A percentile compares a stretch with the other conserved stretches of the same genome.
phyloP scores from a whole-genome alignment of 805 yeast genomes.

The Starmerella potacharoeniae region DNA sequence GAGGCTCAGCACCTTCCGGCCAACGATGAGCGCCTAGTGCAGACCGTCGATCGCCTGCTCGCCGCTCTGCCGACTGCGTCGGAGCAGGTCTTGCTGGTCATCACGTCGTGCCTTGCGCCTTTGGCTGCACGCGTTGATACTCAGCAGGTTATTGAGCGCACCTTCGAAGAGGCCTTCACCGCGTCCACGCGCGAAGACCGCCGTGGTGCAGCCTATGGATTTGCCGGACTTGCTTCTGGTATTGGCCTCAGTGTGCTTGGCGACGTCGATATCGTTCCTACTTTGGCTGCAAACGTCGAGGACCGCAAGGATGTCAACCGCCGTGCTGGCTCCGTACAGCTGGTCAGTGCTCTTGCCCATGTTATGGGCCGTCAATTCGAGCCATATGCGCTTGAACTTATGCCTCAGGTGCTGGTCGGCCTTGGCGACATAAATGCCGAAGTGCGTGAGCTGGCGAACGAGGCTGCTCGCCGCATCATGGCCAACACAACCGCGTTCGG shows the following conservation, averaged over 20 bases:
- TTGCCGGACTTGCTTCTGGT: conserved; percentile 88
- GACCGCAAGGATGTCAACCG: conserved; percentile 62
- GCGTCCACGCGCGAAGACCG: conserved; percentile 40
- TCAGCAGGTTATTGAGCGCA: conserved; percentile 42
- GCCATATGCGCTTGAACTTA: conserved; percentile 81
- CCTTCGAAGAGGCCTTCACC: conserved; percentile 50
- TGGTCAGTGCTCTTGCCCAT: conserved; percentile 73
- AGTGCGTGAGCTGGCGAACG: conserved; percentile 80
- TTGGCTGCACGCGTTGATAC: conserved; percentile 37
- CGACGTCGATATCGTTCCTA: conserved; percentile 64
- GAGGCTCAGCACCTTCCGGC: conserved; percentile 71
- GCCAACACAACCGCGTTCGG: conserved; percentile 84
- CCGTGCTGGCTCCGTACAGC: conserved; percentile 81
- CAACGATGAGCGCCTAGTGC: conserved; percentile 50
- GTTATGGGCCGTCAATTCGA: conserved; percentile 71
- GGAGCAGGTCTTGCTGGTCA: conserved; percentile 49
- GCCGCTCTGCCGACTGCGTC: conserved; percentile 76
- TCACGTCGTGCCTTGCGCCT: conserved; percentile 77
- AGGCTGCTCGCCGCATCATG: conserved; percentile 83
- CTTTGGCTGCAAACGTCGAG: conserved; percentile 70
- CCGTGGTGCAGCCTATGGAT: conserved; percentile 92
- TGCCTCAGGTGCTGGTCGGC: conserved; percentile 68
- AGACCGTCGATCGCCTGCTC: conserved; percentile 58
- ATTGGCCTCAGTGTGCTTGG: conserved; percentile 69
- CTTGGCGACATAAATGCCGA: conserved; percentile 78